phyloP scores from a whole-genome alignment of 768 basidiomycete genomes.

The Porpolomopsis calyptriformis region DNA sequence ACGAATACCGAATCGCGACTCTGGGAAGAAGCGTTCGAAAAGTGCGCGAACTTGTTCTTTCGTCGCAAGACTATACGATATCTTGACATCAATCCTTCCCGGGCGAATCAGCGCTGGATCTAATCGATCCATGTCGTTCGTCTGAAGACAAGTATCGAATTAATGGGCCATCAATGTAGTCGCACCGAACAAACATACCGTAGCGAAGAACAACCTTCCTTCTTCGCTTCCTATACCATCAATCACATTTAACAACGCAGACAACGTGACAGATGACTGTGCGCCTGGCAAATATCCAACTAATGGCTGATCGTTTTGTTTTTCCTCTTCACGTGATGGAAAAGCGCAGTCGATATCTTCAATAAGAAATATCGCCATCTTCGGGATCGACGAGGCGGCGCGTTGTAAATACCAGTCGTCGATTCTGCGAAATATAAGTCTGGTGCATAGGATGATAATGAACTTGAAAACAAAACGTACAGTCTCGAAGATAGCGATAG shows the following conservation, averaged over 20 bases:
- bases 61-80: slow-evolving; percentile 41
- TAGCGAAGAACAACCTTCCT: slow-evolving; percentile 52
- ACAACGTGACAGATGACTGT: slow-evolving; percentile 33
- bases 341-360: slow-evolving; percentile 58
- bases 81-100: slow-evolving; percentile 44
- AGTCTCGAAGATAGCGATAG: slow-evolving; percentile 39
- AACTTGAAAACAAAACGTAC: slow-evolving; percentile 21
- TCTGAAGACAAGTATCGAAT: slow-evolving; percentile 21
- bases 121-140: slow-evolving; percentile 45
- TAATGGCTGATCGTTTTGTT: slow-evolving; percentile 11
- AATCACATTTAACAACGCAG: slow-evolving; percentile 46
- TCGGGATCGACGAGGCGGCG: slow-evolving; percentile 37
- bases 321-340: slow-evolving; percentile 33
- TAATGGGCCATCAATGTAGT: too few relatives aligned
- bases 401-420: slow-evolving; percentile 40
- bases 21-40: slow-evolving; percentile 42
- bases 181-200: too few relatives aligned
- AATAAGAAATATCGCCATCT: slow-evolving; percentile 43
- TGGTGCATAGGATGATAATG: background rate
- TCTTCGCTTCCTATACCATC: slow-evolving; percentile 55
- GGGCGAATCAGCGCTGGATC: slow-evolving; percentile 47
- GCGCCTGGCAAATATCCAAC: slow-evolving; percentile 5
- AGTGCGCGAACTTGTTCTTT: slow-evolving; percentile 35
- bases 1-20: slow-evolving; percentile 6
- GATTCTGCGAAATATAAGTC: slow-evolving; percentile 24